Evolutionary conservation across 805 yeast species (phyloP), one percentile per base, ranked within the genome.

Genomic region (Metschnikowia lunata): DNA sequence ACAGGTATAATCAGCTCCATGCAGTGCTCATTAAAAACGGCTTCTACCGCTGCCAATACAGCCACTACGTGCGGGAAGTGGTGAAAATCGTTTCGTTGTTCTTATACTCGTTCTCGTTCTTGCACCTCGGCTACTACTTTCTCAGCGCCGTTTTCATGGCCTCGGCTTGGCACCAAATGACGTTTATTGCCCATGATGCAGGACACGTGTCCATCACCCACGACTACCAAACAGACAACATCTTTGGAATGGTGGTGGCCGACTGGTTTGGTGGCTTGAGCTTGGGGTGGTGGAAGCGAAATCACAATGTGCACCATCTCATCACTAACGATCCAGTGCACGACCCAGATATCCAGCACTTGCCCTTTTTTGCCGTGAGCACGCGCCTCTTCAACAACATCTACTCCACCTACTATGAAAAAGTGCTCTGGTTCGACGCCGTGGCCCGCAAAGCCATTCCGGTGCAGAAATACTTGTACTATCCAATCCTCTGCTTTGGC

Each of bases 261-360:
- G 80, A 86, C 49, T 88, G 75, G 70, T 64, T 81, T 40, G 97
- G 97, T n/a, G 97, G 97, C 0, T 71, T 88, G 34, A 85, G 95
- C 37, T 59, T 88, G 15, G 95, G 96, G 2, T 88, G 97, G 97
- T 88, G 97, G 97, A 89, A 88, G 56, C 73, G 90, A 41, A 88
- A 86, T 63, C 97, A 88, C 64, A 88, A 88, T 60, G 95, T 88
- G n/a, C 97, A 88, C 63, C 97, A 88, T 61, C 66, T 88, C 40
- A 75, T 88, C 43, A 85, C 96, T n/a, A 88, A 88, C 62, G 96
- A 88, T 59, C 96, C 97, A 0, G 84, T 85, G 1, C 96, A 89
- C 59, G 97, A 88, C 57, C 97, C 97, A 0, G 97, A 88, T 64
- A 89, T 88, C 59, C 97, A 88, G 64, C 96, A 88, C 64, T 63